Evolutionary conservation across 2,329 filamentous ascomycete species (phyloP), one percentile per base, ranked within the genome.

Genomic region (Monilinia aucupariae): DNA sequence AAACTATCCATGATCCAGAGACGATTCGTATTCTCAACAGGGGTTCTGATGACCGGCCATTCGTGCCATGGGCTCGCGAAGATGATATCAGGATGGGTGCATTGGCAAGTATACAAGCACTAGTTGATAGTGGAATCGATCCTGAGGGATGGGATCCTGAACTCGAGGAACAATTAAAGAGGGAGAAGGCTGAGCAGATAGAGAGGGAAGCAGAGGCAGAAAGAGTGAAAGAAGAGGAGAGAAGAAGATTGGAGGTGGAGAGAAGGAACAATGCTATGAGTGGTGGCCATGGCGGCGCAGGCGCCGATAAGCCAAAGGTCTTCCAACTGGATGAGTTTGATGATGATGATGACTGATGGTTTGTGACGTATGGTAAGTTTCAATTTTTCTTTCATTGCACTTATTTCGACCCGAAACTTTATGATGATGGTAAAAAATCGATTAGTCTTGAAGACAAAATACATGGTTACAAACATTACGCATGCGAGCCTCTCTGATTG

Each of bases 371-470:
- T 50, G 39, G 56, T 63, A 63, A 49, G 62, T 56, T 25, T 13
- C 13, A 32, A 5, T 10, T 7, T 32, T 41, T 39, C 27, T 32
- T 34, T 34, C n/a, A 15, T n/a, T 62, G 27, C 43, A 32, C 7
- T 25, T 62, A 41, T 37, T 15, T 48, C 45, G 15, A 43, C 20
- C 27, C 15, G 37, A n/a, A 47, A 54, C 49, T 69, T 68, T 71
- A 75, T 88, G 86, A 89, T 89, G 87, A 90, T 83, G 80, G 84
- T 82, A 76, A 85, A 62, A 62, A 85, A 80, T 85, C 93, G 93
- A 97, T 97, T 96, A 97, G 93, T 97, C 93, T 96, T 96, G 82
- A 97, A 96, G 92, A 97, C 92, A 86, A 63, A 77, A 80, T 75
- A 86, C 81, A 87, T 94, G 91, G 90, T 97, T 93, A 93, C 81